Evolutionary conservation across 441 rosid genomes (phyloP).

Genomic region (Kokia cookei): DNA sequence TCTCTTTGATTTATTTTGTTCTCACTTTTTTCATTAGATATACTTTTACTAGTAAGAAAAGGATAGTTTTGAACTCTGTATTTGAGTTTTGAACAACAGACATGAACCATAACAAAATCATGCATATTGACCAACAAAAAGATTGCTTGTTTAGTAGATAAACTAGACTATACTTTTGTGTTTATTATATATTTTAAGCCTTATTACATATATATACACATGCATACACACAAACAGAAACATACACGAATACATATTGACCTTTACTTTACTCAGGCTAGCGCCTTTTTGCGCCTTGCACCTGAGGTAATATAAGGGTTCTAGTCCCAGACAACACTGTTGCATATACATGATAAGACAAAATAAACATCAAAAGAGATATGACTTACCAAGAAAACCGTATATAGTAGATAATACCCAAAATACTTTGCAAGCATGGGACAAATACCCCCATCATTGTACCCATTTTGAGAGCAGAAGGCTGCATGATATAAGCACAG

Average conservation of each 20-base stretch:
- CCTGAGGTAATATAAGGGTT: neutral
- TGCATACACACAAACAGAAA: neutral
- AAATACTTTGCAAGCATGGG: constrained; percentile 95
- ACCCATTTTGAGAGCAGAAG: constrained; percentile 68
- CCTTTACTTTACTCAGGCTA: neutral
- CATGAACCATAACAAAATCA: neutral
- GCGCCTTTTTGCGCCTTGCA: neutral
- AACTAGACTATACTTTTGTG: neutral
- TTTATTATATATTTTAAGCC: neutral
- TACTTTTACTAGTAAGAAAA: neutral
- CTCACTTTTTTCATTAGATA: neutral
- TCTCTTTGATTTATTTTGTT: neutral
- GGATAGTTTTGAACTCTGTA: neutral
- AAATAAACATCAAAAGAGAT: neutral
- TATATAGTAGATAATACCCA: constrained; percentile 98
- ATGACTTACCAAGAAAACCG: constrained; percentile 86
- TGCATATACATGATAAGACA: neutral
- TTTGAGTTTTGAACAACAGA: neutral
- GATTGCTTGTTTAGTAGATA: neutral
- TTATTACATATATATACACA: neutral
- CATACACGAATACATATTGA: neutral
- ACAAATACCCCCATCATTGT: constrained; percentile 99
- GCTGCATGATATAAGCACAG: constrained; percentile 48
- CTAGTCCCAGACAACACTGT: neutral
- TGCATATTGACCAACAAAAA: neutral